Evolutionary conservation across 768 basidiomycete species (phyloP).

Genomic region (Termitomyces sp.): DNA sequence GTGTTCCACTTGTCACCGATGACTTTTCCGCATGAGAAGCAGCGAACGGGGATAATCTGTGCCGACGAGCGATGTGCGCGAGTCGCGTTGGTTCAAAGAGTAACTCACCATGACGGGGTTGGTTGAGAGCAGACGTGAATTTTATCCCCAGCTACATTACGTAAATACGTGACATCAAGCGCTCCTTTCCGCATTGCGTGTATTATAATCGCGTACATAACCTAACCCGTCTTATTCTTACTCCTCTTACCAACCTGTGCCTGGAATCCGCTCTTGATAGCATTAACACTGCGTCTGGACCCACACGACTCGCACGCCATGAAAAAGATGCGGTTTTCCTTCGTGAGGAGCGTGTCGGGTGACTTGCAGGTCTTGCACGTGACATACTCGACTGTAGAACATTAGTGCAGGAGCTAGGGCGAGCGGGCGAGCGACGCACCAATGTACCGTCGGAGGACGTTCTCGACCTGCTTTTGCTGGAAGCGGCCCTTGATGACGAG

Average conservation of each 20-base stretch:
- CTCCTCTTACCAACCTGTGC: constrained; percentile 89
- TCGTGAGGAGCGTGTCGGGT: constrained; percentile 91
- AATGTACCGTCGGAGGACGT: constrained; percentile 93
- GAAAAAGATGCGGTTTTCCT: constrained; percentile 99
- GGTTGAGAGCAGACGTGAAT: too few relatives aligned
- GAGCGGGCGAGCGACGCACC: constrained; percentile 52
- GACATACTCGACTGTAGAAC: constrained; percentile 82
- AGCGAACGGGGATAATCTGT: constrained; percentile 94
- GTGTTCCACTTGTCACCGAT: constrained; percentile 94
- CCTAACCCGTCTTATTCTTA: constrained; percentile 50
- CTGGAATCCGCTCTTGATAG: constrained; percentile 99
- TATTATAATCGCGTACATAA: neutral
- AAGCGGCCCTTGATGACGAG: constrained; percentile 97
- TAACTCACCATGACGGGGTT: too few relatives aligned
- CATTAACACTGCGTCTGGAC: constrained; percentile 84
- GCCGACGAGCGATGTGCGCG: too few relatives aligned
- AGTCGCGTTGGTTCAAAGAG: too few relatives aligned
- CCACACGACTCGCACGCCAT: constrained; percentile 92
- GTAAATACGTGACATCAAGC: too few relatives aligned
- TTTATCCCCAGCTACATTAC: too few relatives aligned
- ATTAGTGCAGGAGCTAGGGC: neutral
- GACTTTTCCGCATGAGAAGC: constrained; percentile 96
- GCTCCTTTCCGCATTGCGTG: too few relatives aligned
- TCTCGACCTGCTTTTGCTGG: constrained; percentile 98
- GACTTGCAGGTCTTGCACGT: constrained; percentile 99